These are phyloP conservation scores for Malbranchea zuffiana DNA, from an alignment of 2,329 filamentous ascomycete species.

Conservation along the genomic window DNA sequence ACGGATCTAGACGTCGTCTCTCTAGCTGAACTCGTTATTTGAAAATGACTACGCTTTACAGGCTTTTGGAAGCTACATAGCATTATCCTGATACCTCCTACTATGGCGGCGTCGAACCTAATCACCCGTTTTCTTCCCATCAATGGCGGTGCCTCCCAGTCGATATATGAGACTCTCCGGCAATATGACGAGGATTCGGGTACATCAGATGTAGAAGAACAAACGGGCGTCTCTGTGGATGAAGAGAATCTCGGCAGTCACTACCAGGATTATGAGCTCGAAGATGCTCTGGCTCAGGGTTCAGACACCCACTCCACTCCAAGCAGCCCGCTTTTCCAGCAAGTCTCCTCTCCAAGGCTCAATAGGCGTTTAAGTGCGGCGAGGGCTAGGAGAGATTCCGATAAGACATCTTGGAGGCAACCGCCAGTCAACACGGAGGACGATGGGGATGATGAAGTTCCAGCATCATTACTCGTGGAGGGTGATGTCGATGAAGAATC, in stretches of 20 bases:
- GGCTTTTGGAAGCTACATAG: not conserved
- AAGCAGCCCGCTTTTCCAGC: conserved; percentile 31
- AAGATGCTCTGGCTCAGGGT: conserved; percentile 44
- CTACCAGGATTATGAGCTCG: conserved; percentile 48
- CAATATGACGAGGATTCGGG: conserved; percentile 27
- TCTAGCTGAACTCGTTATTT: too few relatives aligned
- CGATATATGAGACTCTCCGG: conserved; percentile 21
- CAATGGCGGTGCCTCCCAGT: conserved; percentile 27
- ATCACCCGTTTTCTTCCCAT: conserved; percentile 40
- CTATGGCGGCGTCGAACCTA: conserved; percentile 44
- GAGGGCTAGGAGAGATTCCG: not conserved
- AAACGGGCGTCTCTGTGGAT: conserved; percentile 38
- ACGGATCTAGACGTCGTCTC: too few relatives aligned
- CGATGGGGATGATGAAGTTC: conserved; percentile 39
- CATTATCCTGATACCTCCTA: conserved; percentile 1
- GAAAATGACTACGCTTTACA: too few relatives aligned
- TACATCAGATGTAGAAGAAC: conserved; percentile 35
- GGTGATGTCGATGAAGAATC: conserved; percentile 33
- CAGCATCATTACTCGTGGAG: conserved; percentile 52
- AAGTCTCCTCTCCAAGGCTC: conserved; percentile 15
- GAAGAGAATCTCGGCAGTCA: conserved; percentile 40
- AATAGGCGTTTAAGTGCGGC: not conserved
- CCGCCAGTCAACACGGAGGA: conserved; percentile 19
- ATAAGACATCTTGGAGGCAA: conserved; percentile 23
- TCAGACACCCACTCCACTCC: conserved; percentile 39